Evolutionary conservation across 257 asterid species (phyloP).

Genomic region (Penstemon barbatus): DNA sequence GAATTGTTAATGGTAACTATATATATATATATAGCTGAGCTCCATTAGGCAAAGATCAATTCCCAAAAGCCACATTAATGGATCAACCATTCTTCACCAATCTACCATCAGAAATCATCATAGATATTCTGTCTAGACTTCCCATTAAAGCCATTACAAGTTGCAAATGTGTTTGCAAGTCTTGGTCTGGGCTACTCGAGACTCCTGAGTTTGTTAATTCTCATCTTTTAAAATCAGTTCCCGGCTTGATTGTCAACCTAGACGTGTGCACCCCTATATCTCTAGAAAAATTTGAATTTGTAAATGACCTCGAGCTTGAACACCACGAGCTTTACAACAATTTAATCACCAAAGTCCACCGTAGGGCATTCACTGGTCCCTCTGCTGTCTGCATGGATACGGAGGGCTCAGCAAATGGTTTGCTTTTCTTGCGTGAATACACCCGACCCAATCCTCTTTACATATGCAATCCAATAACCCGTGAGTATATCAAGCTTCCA

Average conservation of each 20-base stretch:
- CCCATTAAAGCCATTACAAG: slow-evolving; percentile 25
- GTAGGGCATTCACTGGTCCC: neutral
- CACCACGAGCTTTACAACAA: slow-evolving; percentile 27
- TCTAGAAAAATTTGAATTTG: too few species aligned
- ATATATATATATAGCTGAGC: too few species aligned
- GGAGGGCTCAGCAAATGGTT: slow-evolving; percentile 31
- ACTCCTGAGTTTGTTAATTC: slow-evolving; percentile 27
- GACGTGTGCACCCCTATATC: neutral
- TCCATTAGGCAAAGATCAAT: too few species aligned
- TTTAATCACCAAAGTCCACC: slow-evolving; percentile 21
- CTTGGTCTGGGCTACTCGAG: slow-evolving; percentile 29
- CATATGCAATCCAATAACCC: slow-evolving; percentile 36
- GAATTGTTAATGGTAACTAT: too few species aligned
- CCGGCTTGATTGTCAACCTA: slow-evolving; percentile 26
- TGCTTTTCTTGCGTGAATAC: slow-evolving; percentile 22
- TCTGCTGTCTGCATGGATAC: neutral
- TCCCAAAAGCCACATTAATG: too few species aligned
- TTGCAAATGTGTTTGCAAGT: slow-evolving; percentile 39
- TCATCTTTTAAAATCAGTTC: slow-evolving; percentile 30
- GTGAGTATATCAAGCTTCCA: slow-evolving; percentile 28
- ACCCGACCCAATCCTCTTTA: neutral
- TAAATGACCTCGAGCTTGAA: slow-evolving; percentile 21
- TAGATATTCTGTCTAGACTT: slow-evolving; percentile 37
- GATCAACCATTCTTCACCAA: neutral
- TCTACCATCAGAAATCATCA: slow-evolving; percentile 32